Evolutionary conservation across 192 early-diverging fungal genomes (phyloP), one percentile per base, ranked within the genome.

Genomic region (Coemansia sp.): DNA sequence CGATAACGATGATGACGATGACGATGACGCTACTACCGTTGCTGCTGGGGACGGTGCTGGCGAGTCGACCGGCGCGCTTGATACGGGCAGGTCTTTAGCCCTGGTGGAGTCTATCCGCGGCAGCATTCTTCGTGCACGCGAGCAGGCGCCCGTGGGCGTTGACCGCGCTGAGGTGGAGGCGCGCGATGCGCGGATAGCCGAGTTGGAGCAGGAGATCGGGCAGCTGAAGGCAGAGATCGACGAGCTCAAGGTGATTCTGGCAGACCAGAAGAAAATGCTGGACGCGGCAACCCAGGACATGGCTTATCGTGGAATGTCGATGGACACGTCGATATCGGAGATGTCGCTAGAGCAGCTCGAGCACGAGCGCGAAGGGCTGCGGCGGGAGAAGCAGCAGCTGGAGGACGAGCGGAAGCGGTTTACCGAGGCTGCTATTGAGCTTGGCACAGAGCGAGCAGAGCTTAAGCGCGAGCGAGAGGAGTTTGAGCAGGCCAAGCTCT

Each of bases 351-450:
- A 72, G 45, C 65, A 71, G 22, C 54, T 82, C 22, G 78, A 85
- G 46, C 54, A 58, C 1, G 84, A 83, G 42, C 69, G 71, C n/a
- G 62, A 71, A 30, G 68, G 60, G 6, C 54, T 86, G 51, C 75
- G 78, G 34, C 66, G 78, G 18, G 68, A 88, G 57, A 65, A 75
- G n/a, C 50, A 57, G 36, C 69, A 88, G 65, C 77, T 90, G 22
- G 83, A 86, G 47, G 75, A 79, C 30, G 88, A 93, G 61, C 87
- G 87, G 13, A 47, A 68, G 23, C 82, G 80, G 60, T 86, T 93
- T 49, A 87, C 89, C 0, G 85, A 89, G 36, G 87, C 87, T 5
- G 89, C 89, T 14, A 83, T 91, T 18, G 69, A 85, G 64, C 68
- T 93, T 2, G 91, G 88, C 20, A 62, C 85, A 19, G 89, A 93